phyloP scores from a whole-genome alignment of 768 basidiomycete genomes.

The Psilocybe cubensis region DNA sequence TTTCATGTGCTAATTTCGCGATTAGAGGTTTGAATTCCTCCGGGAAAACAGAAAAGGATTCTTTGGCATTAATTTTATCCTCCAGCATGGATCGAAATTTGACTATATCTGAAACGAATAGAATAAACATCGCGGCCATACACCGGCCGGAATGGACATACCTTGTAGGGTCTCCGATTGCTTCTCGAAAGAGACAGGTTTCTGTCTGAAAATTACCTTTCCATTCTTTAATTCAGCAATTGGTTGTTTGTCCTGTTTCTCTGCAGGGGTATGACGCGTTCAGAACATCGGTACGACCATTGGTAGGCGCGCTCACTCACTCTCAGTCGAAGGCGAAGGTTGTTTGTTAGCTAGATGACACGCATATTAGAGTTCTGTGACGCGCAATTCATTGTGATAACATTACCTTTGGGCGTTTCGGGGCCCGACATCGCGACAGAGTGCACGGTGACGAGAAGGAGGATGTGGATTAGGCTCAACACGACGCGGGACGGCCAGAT shows the following conservation, averaged over 20 bases:
- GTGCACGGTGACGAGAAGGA: conserved; percentile 24
- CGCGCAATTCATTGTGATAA: background rate
- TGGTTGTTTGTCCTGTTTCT: conserved; percentile 40
- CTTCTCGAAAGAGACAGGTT: conserved; percentile 73
- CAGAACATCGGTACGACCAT: conserved; percentile 2
- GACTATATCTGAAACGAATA: conserved; percentile 60
- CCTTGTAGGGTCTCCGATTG: conserved; percentile 84
- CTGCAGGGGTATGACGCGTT: conserved; percentile 35
- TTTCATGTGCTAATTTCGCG: conserved; percentile 85
- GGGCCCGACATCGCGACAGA: conserved; percentile 41
- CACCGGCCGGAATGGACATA: conserved; percentile 31
- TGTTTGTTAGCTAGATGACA: conserved; percentile 10
- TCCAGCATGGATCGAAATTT: conserved; percentile 77
- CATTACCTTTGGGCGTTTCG: conserved; percentile 38
- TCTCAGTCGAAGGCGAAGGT: conserved; percentile 18
- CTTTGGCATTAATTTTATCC: conserved; percentile 47
- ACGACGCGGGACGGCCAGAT: conserved; percentile 8
- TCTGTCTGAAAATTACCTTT: conserved; percentile 78
- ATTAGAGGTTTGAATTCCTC: conserved; percentile 74
- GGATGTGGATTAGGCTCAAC: conserved; percentile 23
- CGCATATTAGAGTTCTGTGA: background rate
- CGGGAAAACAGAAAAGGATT: conserved; percentile 58
- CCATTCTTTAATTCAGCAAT: conserved; percentile 77
- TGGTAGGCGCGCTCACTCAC: conserved; percentile 35
- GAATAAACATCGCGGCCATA: background rate